Base-by-base conservation (phyloP, 2,329 filamentous ascomycete species). In the Colletotrichum simmondsii region DNA sequence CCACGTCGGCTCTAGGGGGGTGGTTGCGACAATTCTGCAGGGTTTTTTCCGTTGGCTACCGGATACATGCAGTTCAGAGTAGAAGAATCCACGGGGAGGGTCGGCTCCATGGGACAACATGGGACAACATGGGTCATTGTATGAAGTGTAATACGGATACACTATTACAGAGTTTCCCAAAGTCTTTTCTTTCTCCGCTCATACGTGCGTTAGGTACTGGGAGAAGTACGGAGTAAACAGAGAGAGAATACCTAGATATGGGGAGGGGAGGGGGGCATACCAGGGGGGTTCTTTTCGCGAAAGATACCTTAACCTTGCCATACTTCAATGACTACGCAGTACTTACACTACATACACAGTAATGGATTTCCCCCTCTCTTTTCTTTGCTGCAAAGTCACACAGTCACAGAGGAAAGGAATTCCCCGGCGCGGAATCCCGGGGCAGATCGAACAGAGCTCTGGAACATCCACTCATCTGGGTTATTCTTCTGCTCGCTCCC, bases 401-500 rank as follows among this genome's bases (percentile, higher is more conserved):
- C 60, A 60, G 54, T 32, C 42, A 35, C 57, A 62, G 22, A 62
- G 28, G 28, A 69, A 72, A 60, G 46, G 26, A 72, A 72, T 30
- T 22, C 65, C 70, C 65, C 30, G 42, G 65, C 42, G 42, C 24
- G 53, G 67, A 62, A 74, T 70, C 72, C 72, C 35, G 62, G 72
- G 57, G 72, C 70, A 74, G 72, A 74, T 74, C 72, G 72, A 69
- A 74, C 72, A 72, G 64, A 65, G 58, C 42, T 62, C 61, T 69
- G 63, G 65, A 65, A 68, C 68, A 62, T 65, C 68, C 72, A 72
- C 63, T 72, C 59, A 54, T 32, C 70, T 58, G 70, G 70, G 70
- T 65, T 60, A 63, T 72, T 69, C 59, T 70, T 65, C 60, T 65
- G 65, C 66, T 70, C 60, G 65, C 32, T 60, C 28, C 62, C 57